phyloP scores from a whole-genome alignment of 2,329 filamentous ascomycete species.

The Phialemoniopsis sp. region DNA sequence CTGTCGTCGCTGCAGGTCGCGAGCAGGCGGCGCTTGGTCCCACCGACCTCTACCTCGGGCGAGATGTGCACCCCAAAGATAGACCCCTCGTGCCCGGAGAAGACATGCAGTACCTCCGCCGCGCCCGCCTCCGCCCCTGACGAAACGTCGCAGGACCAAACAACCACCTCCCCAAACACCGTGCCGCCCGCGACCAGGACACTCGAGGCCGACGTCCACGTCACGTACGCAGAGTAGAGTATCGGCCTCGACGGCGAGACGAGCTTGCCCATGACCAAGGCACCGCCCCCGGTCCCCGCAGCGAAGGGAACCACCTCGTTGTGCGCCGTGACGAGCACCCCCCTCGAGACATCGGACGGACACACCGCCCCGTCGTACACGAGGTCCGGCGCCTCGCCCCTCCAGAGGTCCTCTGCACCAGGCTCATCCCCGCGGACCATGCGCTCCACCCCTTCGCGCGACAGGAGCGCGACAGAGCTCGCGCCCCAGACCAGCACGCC shows the following conservation, averaged over 20 bases:
- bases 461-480: constrained; percentile 44
- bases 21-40: constrained; percentile 56
- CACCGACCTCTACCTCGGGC: constrained; percentile 33
- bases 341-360: constrained; percentile 28
- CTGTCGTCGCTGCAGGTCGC: constrained; percentile 94
- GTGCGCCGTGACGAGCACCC: constrained; percentile 76
- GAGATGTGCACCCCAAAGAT: constrained; percentile 89
- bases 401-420: constrained; percentile 7
- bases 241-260: constrained; percentile 73
- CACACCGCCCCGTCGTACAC: constrained; percentile 64
- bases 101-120: constrained; percentile 43
- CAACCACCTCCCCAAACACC: constrained; percentile 88
- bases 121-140: neutral
- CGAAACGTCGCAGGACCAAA: constrained; percentile 67
- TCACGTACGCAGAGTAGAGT: constrained; percentile 77
- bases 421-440: constrained; percentile 23
- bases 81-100: constrained; percentile 79
- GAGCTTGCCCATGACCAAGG: constrained; percentile 16
- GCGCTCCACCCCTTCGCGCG: constrained; percentile 22
- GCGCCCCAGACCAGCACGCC: constrained; percentile 68
- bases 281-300: constrained; percentile 17
- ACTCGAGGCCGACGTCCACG: constrained; percentile 40
- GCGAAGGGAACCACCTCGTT: constrained; percentile 67
- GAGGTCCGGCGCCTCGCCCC: constrained; percentile 74
- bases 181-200: constrained; percentile 84